A percentile compares a stretch with the other conserved stretches of the same genome.
Evolutionary conservation across 176 grass and related monocot genomes (phyloP).

Genomic region (Puya raimondii): DNA sequence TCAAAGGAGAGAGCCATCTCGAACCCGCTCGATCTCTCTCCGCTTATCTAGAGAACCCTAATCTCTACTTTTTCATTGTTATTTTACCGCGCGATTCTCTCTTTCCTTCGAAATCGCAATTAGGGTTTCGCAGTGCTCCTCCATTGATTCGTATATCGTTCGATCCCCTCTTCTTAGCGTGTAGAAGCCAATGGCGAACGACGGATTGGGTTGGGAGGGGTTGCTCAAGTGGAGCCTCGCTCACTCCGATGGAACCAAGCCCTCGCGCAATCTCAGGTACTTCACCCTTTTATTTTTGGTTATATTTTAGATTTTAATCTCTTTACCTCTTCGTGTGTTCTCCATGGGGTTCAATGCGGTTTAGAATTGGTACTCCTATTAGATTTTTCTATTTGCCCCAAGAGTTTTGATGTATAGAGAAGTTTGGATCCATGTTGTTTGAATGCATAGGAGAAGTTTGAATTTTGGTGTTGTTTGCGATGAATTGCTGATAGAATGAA

Average conservation of each 20-base stretch:
- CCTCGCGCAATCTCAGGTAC: conserved; percentile 39
- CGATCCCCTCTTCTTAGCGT: neutral
- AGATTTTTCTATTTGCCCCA: too few relatives aligned
- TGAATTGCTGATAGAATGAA: too few relatives aligned
- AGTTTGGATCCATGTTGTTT: too few relatives aligned
- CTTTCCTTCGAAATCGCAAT: neutral
- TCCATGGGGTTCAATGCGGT: too few relatives aligned
- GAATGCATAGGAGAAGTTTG: too few relatives aligned
- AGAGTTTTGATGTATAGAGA: too few relatives aligned
- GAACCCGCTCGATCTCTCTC: too few relatives aligned
- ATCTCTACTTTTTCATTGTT: too few relatives aligned
- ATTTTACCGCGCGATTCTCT: neutral
- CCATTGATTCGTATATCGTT: too few relatives aligned
- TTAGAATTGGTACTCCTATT: too few relatives aligned
- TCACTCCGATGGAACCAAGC: conserved; percentile 60
- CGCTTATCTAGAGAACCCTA: too few relatives aligned
- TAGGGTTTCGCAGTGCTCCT: neutral
- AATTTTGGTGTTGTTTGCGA: too few relatives aligned
- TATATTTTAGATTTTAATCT: neutral
- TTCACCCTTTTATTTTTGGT: neutral
- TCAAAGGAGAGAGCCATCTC: neutral
- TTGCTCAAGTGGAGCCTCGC: conserved; percentile 97
- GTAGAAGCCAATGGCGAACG: conserved; percentile 39
- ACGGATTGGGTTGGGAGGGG: conserved; percentile 79
- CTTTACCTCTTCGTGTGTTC: neutral